These are phyloP conservation scores for Digitaria exilis DNA, from an alignment of 202 grass and related monocot species.

Conservation along the genomic window DNA sequence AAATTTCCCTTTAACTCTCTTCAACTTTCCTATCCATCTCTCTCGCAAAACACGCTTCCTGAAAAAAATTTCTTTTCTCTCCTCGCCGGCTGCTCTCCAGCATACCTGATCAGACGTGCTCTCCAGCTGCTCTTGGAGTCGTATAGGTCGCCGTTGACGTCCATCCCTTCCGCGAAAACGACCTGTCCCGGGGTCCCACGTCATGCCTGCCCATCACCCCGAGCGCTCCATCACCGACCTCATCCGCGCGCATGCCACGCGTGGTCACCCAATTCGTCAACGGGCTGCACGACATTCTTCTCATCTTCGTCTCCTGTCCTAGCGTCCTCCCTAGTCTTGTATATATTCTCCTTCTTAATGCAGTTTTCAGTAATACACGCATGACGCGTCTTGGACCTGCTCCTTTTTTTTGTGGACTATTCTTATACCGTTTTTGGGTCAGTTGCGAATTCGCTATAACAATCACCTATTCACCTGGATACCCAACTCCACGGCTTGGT, in stretches of 20 bases:
- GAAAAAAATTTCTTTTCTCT: no score
- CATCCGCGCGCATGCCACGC: background rate
- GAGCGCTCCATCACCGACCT: background rate
- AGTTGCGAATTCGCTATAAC: background rate
- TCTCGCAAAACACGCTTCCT: no score
- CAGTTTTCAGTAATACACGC: background rate
- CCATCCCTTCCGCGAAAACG: background rate
- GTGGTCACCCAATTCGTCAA: slow-evolving; percentile 13
- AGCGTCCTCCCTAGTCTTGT: no score
- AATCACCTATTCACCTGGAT: background rate
- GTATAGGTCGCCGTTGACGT: background rate
- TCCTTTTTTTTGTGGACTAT: background rate
- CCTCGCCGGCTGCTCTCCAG: no score
- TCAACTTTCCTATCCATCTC: no score
- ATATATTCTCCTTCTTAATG: no score
- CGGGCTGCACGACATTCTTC: background rate
- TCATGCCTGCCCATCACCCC: background rate
- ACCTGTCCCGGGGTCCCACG: background rate
- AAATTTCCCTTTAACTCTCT: no score
- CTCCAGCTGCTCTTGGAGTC: background rate
- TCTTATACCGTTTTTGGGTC: background rate
- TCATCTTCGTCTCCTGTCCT: no score
- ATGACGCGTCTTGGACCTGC: background rate
- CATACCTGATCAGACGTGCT: no score
- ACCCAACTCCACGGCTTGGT: background rate